These are phyloP conservation scores for Naganishia randhawae DNA, from an alignment of 768 basidiomycete genomes.

Conservation along the genomic window DNA sequence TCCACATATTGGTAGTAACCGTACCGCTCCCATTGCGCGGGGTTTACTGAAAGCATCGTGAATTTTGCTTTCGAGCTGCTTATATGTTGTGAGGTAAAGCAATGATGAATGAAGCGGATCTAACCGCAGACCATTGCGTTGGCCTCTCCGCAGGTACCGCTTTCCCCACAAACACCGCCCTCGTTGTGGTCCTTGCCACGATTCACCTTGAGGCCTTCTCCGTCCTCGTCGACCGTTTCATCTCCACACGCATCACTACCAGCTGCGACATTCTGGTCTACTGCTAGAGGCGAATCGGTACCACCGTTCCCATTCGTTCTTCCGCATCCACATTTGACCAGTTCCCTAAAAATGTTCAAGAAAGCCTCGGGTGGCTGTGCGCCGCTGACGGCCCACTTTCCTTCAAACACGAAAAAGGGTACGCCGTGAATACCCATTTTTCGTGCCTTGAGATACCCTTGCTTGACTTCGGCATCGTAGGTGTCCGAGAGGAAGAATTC, in stretches of 20 bases:
- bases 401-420: conserved; percentile 73
- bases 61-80: neutral
- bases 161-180: neutral
- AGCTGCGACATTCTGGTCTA: neutral
- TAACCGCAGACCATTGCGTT: conserved; percentile 18
- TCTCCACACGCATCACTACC: neutral
- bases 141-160: neutral
- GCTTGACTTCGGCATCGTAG: conserved; percentile 62
- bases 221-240: neutral
- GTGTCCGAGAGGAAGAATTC: conserved; percentile 66
- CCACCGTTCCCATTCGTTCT: conserved; percentile 15
- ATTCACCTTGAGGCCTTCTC: neutral
- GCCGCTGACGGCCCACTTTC: conserved; percentile 71
- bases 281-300: neutral
- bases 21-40: neutral
- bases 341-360: conserved; percentile 29
- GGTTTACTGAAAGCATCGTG: neutral
- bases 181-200: neutral
- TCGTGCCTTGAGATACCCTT: conserved; percentile 62
- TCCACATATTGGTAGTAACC: too few species aligned
- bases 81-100: neutral
- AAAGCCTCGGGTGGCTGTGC: conserved; percentile 70
- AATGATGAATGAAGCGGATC: neutral
- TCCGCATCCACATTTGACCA: conserved; percentile 23
- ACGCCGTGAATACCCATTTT: conserved; percentile 70